These are phyloP conservation scores for Epichloe baconii DNA, from an alignment of 2,329 filamentous ascomycete species.

Conservation along the genomic window DNA sequence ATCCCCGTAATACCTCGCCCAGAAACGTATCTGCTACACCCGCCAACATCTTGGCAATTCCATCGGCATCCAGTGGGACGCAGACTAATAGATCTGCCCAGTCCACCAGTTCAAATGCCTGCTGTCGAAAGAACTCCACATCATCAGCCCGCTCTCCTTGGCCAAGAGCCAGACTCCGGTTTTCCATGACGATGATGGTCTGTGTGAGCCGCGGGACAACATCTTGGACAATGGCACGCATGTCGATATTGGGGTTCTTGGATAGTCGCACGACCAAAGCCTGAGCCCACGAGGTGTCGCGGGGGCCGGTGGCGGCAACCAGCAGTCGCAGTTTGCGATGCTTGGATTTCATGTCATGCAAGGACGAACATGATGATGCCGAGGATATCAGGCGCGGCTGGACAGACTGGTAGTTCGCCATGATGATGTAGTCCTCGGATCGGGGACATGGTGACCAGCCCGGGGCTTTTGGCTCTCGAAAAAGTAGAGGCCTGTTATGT, in stretches of 20 bases:
- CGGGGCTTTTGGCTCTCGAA: not conserved
- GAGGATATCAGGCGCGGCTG: slow-evolving; percentile 19
- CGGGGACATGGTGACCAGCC: slow-evolving; percentile 15
- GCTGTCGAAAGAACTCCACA: slow-evolving; percentile 36
- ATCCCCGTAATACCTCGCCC: slow-evolving; percentile 68
- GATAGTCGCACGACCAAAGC: slow-evolving; percentile 54
- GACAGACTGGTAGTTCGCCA: slow-evolving; percentile 21
- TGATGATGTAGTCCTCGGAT: slow-evolving; percentile 16
- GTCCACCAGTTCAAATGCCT: slow-evolving; percentile 56
- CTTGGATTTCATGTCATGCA: slow-evolving; percentile 22
- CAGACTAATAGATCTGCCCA: slow-evolving; percentile 84
- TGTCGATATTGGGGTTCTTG: slow-evolving; percentile 49
- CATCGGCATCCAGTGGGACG: slow-evolving; percentile 73
- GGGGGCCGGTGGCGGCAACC: slow-evolving; percentile 50
- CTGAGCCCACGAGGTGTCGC: slow-evolving; percentile 53
- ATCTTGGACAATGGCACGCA: slow-evolving; percentile 51
- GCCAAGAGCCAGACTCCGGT: slow-evolving; percentile 27
- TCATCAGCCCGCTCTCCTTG: slow-evolving; percentile 27
- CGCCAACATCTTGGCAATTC: slow-evolving; percentile 74
- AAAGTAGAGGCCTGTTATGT: not conserved
- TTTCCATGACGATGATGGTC: slow-evolving; percentile 47
- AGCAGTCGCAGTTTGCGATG: slow-evolving; percentile 45
- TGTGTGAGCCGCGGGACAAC: slow-evolving; percentile 49
- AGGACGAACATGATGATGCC: slow-evolving; percentile 21
- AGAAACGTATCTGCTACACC: slow-evolving; percentile 72